Evolutionary conservation across 345 rosid species (phyloP).

Genomic region (Lepidium africanum): DNA sequence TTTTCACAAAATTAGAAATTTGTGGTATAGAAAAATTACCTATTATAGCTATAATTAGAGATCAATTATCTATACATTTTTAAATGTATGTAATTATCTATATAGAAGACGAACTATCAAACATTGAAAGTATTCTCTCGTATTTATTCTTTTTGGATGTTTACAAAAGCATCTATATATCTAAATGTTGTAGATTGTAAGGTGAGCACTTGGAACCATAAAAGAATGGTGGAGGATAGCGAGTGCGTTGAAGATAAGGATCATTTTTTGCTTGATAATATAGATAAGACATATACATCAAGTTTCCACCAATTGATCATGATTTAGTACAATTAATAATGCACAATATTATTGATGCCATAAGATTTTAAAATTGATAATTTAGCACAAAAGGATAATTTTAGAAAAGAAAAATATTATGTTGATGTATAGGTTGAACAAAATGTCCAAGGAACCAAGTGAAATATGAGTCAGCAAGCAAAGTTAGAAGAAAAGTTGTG

Average conservation of each 20-base stretch:
- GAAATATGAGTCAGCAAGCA: constrained; percentile 32
- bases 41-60: neutral
- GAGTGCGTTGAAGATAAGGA: constrained; percentile 17
- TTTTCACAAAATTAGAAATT: neutral
- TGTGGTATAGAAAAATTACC: neutral
- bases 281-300: constrained; percentile 4
- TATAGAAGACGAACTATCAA: neutral
- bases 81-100: neutral
- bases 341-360: too few species aligned
- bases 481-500: neutral
- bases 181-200: constrained; percentile 10
- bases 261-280: neutral
- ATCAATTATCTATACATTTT: neutral
- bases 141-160: constrained; percentile 6
- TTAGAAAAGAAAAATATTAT: neutral
- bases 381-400: neutral
- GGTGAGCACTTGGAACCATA: constrained; percentile 5
- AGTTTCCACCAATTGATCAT: neutral
- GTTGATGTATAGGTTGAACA: constrained; percentile 16
- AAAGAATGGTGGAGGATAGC: constrained; percentile 25
- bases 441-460: constrained; percentile 14
- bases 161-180: neutral
- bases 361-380: neutral
- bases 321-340: too few species aligned
- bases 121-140: neutral